Base-by-base conservation (phyloP, 169 alveolate species). In the Cryptosporidium ryanae region DNA sequence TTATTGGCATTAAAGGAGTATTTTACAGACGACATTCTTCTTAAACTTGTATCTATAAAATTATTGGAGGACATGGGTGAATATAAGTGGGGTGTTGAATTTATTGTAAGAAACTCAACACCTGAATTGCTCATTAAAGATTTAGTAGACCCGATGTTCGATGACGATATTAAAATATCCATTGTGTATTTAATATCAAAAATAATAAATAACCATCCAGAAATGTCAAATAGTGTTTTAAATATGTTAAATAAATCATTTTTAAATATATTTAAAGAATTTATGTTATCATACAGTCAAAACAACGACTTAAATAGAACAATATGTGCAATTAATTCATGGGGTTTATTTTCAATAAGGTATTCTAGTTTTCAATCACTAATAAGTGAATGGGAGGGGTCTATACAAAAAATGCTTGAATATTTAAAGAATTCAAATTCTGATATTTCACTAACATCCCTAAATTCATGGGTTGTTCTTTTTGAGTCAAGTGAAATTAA, bases 1-100 rank as follows among this genome's bases (percentile, higher is more conserved):
- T 21, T 71, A 1, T 50, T 76, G 27, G 87, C 70, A 21, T 18
- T 76, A 23, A 55, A 76, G n/a, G 87, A 76, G 13, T 76, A 76
- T 46, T 76, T 76, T 61, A 76, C 76, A 1, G 87, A 76, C 21
- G 87, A 76, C 59, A 76, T 59, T 13, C 50, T 76, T 38, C 27
- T 61, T 32, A 76, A 76, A 21, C 21, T 76, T 2, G 87, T 61
- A 0, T 76, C 87, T 27, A 59, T 76, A 61, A 76, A 61, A 34
- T 46, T 76, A 76, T 46, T 76, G 18, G 87, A 76, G 17, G 87
- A 76, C 59, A 17, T 76, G 32, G 87, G 87, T 38, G 87, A 76
- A 34, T 76, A 76, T 21, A 61, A 27, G 21, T 76, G 71, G 68
- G 87, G 87, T 18, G 55, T 76, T 12, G 63, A 61, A 18, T 76